phyloP scores from a whole-genome alignment of 345 rosid genomes.

The Salix exigua region DNA sequence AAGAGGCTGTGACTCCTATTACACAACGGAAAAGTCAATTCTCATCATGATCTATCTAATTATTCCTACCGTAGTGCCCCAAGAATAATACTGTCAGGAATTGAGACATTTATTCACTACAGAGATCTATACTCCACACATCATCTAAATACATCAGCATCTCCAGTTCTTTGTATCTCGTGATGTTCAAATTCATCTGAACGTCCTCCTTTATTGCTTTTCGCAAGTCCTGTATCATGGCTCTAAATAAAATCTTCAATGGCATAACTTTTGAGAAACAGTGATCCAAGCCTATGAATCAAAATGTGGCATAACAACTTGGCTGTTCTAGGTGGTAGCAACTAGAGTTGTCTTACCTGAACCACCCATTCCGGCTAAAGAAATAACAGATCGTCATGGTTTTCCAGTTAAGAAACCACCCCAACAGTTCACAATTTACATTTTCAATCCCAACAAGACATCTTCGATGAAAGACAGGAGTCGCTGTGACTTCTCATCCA shows the following conservation, averaged over 20 bases:
- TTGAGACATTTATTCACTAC: conserved; percentile 29
- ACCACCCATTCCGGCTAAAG: conserved; percentile 40
- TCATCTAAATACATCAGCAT: conserved; percentile 27
- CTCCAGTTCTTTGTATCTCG: conserved; percentile 30
- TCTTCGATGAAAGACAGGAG: conserved; percentile 28
- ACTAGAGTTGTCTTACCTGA: conserved; percentile 26
- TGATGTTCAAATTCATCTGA: conserved; percentile 14
- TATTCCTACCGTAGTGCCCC: too few species aligned
- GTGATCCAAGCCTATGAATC: conserved; percentile 38
- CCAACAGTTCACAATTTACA: background rate
- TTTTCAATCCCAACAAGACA: conserved; percentile 13
- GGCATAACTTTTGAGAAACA: conserved; percentile 24
- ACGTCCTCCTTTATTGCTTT: background rate
- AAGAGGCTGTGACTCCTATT: too few species aligned
- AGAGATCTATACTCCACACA: conserved; percentile 29
- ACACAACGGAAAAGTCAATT: too few species aligned
- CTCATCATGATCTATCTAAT: too few species aligned
- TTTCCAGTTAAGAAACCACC: conserved; percentile 16
- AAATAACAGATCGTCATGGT: conserved; percentile 19
- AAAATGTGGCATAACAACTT: conserved; percentile 24
- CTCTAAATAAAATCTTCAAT: conserved; percentile 30
- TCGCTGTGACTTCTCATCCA: conserved; percentile 20
- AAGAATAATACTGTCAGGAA: conserved; percentile 22
- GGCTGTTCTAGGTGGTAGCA: conserved; percentile 27
- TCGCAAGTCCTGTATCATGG: background rate